A percentile compares a stretch with the other conserved stretches of the same genome.
These are phyloP conservation scores for Candida easanensis DNA, from an alignment of 805 yeast species.

Conservation along the genomic window DNA sequence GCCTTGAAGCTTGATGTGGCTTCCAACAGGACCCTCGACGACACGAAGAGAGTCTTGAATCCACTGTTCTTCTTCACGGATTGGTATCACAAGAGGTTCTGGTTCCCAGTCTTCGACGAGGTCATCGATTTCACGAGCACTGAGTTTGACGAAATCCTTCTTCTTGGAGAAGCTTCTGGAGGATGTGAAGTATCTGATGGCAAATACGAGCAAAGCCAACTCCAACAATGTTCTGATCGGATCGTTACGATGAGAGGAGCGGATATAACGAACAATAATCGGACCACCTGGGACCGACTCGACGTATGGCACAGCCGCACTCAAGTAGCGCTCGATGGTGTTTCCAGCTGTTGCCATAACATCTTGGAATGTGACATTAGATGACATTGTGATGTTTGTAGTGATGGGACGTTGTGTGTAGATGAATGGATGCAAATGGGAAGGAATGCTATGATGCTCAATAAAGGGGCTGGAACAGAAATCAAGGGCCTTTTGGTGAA, in stretches of 20 bases:
- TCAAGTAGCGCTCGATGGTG: constrained; percentile 6
- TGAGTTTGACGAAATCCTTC: constrained; percentile 61
- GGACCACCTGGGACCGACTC: constrained; percentile 52
- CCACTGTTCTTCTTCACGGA: constrained; percentile 54
- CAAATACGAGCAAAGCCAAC: constrained; percentile 71
- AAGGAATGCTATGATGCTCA: neutral
- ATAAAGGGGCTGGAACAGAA: too few relatives aligned
- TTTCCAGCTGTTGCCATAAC: constrained; percentile 11
- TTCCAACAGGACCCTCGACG: constrained; percentile 49
- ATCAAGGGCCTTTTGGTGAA: too few relatives aligned
- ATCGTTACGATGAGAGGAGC: constrained; percentile 86
- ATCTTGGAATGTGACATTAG: constrained; percentile 17
- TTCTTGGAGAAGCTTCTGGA: constrained; percentile 75
- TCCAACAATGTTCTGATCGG: constrained; percentile 89
- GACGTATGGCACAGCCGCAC: constrained; percentile 11
- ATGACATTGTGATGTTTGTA: constrained; percentile 3
- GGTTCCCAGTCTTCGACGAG: constrained; percentile 92
- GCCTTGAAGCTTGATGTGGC: constrained; percentile 25
- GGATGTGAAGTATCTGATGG: constrained; percentile 75
- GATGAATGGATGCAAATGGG: too few relatives aligned
- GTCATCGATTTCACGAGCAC: constrained; percentile 69
- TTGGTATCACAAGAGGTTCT: constrained; percentile 66
- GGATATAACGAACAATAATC: constrained; percentile 65
- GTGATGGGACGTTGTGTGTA: neutral
- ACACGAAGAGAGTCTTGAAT: constrained; percentile 62